These are phyloP conservation scores for Cucumis cinereus DNA, from an alignment of 306 rosid genomes.

Conservation along the genomic window DNA sequence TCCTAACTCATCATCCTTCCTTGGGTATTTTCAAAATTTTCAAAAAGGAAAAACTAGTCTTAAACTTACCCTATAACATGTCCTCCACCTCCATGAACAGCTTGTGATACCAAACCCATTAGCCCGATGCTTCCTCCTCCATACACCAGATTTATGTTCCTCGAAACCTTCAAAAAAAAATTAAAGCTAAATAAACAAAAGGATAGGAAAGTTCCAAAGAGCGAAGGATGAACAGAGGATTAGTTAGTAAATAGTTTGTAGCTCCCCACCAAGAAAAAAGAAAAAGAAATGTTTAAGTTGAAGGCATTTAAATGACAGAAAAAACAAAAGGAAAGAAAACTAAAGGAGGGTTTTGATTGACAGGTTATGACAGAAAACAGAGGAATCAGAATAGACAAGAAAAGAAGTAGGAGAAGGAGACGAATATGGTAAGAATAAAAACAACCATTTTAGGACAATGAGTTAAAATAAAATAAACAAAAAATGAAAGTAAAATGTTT, in stretches of 20 bases:
- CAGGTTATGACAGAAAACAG: background rate
- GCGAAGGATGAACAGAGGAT: background rate
- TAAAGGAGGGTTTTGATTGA: background rate
- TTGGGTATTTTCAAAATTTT: background rate
- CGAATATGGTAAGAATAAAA: background rate
- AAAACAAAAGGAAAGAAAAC: background rate
- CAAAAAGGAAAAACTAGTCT: background rate
- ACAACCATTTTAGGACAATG: background rate
- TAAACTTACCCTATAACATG: conserved; percentile 56
- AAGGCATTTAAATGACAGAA: background rate
- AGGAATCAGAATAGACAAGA: conserved; percentile 1
- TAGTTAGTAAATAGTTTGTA: background rate
- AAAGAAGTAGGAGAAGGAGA: background rate
- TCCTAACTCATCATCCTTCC: no score
- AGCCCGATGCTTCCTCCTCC: conserved; percentile 82
- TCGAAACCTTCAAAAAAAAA: conserved; percentile 37
- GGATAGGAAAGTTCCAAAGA: background rate
- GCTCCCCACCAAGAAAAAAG: background rate
- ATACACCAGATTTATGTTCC: conserved; percentile 64
- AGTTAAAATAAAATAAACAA: background rate
- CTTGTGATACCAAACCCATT: conserved; percentile 77
- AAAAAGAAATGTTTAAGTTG: background rate
- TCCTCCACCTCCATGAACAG: conserved; percentile 71
- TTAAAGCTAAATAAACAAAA: conserved; percentile 1
- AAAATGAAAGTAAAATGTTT: background rate